Conservation (phyloP, 345 rosid genomes). For the Melaleuca quinquenervia region DNA sequence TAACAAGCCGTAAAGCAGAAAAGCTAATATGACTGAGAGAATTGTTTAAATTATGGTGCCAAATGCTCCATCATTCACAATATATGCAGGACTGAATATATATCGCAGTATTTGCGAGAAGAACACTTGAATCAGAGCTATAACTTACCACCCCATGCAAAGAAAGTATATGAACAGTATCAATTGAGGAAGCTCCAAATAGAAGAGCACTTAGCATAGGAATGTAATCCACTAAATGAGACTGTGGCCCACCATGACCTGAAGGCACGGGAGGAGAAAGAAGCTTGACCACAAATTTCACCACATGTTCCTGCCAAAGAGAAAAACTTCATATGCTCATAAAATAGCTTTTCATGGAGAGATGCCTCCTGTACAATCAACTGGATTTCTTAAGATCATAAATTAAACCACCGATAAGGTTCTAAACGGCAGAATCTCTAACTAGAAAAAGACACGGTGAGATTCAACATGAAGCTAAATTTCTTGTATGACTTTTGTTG, state of each 20-base stretch:
- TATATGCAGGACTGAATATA: background rate
- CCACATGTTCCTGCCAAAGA: slow-evolving; percentile 48
- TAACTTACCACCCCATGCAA: slow-evolving; percentile 59
- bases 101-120: background rate
- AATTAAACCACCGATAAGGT: background rate
- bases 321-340: background rate
- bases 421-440: background rate
- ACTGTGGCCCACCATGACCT: slow-evolving; percentile 17
- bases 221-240: slow-evolving; percentile 35
- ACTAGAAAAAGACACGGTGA: background rate
- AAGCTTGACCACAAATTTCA: slow-evolving; percentile 47
- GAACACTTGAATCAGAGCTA: background rate
- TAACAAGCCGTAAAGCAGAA: background rate
- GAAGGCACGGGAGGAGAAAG: slow-evolving; percentile 48
- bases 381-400: background rate
- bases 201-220: slow-evolving; percentile 48
- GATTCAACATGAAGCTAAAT: background rate
- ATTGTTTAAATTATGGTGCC: background rate
- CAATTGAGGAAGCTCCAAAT: slow-evolving; percentile 37
- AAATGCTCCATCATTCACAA: background rate
- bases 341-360: background rate
- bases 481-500: background rate
- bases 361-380: background rate
- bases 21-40: background rate
- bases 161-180: slow-evolving; percentile 48